Conservation (phyloP, 164 flowering plant species). For the Taxillus chinensis region DNA sequence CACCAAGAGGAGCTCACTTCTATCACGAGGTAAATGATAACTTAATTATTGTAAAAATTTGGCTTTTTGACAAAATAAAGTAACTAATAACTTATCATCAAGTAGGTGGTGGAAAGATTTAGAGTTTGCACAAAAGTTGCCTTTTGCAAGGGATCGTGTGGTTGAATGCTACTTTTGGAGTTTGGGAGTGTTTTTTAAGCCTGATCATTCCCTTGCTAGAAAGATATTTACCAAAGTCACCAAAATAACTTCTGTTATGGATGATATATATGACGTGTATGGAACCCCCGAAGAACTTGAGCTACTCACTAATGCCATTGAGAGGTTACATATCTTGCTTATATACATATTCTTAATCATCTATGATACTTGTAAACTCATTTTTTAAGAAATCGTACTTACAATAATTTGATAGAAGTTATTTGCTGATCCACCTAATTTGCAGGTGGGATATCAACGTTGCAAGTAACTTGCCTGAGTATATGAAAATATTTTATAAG, state of each 20-base stretch:
- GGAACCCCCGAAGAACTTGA: conserved; percentile 21
- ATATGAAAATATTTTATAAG: neutral
- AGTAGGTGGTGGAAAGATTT: conserved; percentile 1
- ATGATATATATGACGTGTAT: conserved; percentile 20
- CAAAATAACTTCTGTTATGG: conserved; percentile 12
- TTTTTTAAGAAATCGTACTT: neutral
- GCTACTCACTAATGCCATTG: conserved; percentile 16
- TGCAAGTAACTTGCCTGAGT: neutral
- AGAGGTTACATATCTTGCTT: conserved; percentile 12
- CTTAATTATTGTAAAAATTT: neutral
- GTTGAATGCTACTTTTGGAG: conserved; percentile 1
- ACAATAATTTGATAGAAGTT: neutral
- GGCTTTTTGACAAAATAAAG: no score
- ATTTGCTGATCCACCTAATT: neutral
- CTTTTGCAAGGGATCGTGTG: neutral
- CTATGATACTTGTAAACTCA: neutral
- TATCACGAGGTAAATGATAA: conserved; percentile 19
- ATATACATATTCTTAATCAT: neutral
- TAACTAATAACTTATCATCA: no score
- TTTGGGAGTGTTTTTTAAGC: conserved; percentile 6
- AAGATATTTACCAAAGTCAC: conserved; percentile 9
- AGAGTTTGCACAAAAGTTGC: neutral
- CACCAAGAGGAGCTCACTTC: conserved; percentile 30
- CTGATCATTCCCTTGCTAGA: conserved; percentile 19
- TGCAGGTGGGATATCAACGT: neutral